Evolutionary conservation across 148 eudicot species (phyloP).

Genomic region (Nyssa sinensis): DNA sequence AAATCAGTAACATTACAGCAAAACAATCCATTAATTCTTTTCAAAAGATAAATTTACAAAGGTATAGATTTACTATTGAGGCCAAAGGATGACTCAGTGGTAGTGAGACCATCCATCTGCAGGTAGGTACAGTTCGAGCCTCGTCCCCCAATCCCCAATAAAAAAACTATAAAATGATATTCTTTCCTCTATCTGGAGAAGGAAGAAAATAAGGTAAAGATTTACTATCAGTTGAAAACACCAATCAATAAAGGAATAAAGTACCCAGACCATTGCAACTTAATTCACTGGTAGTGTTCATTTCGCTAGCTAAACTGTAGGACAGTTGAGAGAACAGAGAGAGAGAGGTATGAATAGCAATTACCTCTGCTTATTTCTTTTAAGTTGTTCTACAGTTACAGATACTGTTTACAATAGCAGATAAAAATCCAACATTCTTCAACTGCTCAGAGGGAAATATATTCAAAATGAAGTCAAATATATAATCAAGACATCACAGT

Average conservation of each 20-base stretch:
- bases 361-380: neutral
- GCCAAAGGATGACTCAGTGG: too few species aligned
- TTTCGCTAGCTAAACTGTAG: too few species aligned
- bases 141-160: too few species aligned
- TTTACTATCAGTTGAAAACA: neutral
- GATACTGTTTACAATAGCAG: neutral
- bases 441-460: neutral
- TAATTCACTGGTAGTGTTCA: neutral
- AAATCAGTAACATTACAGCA: neutral
- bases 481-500: constrained; percentile 7
- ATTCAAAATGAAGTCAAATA: neutral
- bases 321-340: neutral
- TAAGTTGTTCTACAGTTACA: neutral
- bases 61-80: neutral
- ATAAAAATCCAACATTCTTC: neutral
- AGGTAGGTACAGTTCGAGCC: too few species aligned
- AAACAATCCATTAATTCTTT: neutral
- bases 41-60: neutral
- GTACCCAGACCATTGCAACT: neutral
- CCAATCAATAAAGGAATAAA: neutral
- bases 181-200: too few species aligned
- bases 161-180: too few species aligned
- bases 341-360: neutral
- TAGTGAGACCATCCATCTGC: too few species aligned
- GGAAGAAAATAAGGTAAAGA: neutral